Percentiles rank a stretch among this genome's conserved stretches.
These are phyloP conservation scores for Dendrostoma leiphaemia DNA, from an alignment of 2,329 filamentous ascomycete species.

Conservation along the genomic window DNA sequence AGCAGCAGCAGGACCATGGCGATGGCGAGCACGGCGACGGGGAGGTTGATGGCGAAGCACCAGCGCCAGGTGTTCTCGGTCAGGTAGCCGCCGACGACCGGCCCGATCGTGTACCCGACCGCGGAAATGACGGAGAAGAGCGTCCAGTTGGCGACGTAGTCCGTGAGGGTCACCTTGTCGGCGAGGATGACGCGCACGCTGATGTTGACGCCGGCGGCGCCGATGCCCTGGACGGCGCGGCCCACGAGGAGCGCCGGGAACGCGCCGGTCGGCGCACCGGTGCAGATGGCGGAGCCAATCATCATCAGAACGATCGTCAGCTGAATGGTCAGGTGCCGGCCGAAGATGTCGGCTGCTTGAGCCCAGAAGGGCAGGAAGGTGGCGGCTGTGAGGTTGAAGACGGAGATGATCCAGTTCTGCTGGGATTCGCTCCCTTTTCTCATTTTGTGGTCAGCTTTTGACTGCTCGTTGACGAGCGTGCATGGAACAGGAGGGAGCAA, in stretches of 20 bases:
- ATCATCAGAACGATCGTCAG: constrained; percentile 55
- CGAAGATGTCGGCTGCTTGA: constrained; percentile 64
- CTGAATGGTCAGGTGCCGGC: constrained; percentile 58
- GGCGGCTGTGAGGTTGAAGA: constrained; percentile 66
- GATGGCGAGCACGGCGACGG: constrained; percentile 50
- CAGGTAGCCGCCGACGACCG: constrained; percentile 59
- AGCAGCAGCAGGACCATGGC: constrained; percentile 55
- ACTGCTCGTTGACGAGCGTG: not conserved
- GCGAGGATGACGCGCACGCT: constrained; percentile 62
- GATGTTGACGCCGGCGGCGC: constrained; percentile 60
- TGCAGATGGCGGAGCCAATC: constrained; percentile 61
- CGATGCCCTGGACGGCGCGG: constrained; percentile 60
- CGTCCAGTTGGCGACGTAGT: constrained; percentile 62
- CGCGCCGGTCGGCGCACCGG: constrained; percentile 49
- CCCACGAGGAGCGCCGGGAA: constrained; percentile 63
- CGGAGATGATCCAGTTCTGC: constrained; percentile 68
- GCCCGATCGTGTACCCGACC: constrained; percentile 58
- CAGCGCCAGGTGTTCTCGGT: constrained; percentile 60
- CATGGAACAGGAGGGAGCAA: not conserved
- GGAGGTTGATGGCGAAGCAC: constrained; percentile 65
- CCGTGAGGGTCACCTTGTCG: constrained; percentile 59
- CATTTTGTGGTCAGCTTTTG: too few relatives aligned
- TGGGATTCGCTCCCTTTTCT: constrained; percentile 34
- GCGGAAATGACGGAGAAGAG: constrained; percentile 60
- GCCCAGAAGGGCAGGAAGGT: constrained; percentile 67